Evolutionary conservation across 805 yeast genomes (phyloP), one percentile per base, ranked within the genome.

Genomic region (Phaffomyces antillensis): DNA sequence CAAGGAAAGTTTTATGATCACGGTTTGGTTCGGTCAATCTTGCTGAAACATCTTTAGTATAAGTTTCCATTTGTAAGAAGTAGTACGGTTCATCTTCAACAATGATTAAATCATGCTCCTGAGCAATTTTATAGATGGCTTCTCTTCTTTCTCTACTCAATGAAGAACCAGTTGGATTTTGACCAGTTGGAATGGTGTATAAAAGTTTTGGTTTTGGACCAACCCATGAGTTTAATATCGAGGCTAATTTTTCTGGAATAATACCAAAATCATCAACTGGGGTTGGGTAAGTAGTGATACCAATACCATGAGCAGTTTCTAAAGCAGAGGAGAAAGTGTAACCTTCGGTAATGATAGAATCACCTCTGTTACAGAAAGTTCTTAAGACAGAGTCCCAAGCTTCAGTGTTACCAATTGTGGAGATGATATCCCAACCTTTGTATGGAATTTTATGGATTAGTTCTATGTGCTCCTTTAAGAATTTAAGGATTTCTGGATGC

Each of bases 71-170:
- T 69, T 91, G 99, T 63, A 91, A 72, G 72, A 88, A 91, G 73
- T 87, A 91, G 79, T 91, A 91, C 44, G 99, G 99, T 68, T 93
- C 99, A 65, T 91, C 99, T 70, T 91, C 99, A 42, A 91, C 64
- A 54, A 91, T 82, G 45, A 91, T 58, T 61, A 91, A 74, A 67
- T 93, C 96, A 64, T 89, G 85, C 69, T 87, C 82, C 61, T 78
- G 81, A 32, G 95, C 91, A 50, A 91, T 61, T 49, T 76, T 74
- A 67, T 89, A 90, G 53, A 93, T 76, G 45, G 74, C 77, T 50
- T 67, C 63, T 69, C 96, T 86, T 70, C 98, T 81, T 58, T 86
- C 90, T 25, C 59, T 67, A 32, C 83, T 71, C 57, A 93, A 71
- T 23, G 88, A 85, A 4, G 95, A 81, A 34, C 99, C 99, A 17